Percentiles rank a stretch among this genome's conserved stretches.
Conservation (phyloP, 78 protist species). For the Fonticula alba region DNA sequence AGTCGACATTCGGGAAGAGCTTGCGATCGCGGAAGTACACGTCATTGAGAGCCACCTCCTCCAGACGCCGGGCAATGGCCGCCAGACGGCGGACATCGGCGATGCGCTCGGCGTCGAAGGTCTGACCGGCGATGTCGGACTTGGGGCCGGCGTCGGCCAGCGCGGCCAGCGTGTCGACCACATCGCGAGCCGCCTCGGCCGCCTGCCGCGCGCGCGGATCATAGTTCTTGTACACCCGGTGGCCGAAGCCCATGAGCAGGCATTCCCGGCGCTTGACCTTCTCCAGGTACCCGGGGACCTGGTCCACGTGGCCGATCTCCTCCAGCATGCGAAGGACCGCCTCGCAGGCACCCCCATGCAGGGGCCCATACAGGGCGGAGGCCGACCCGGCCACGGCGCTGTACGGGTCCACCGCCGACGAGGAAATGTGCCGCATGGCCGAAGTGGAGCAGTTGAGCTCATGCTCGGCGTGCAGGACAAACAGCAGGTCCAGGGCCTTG, state of each 20-base stretch:
- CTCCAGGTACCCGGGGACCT: slow-evolving; percentile 18
- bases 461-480: slow-evolving; percentile 25
- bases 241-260: slow-evolving; percentile 58
- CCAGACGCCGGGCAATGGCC: slow-evolving; percentile 40
- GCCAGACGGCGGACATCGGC: slow-evolving; percentile 24
- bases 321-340: slow-evolving; percentile 42
- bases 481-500: no score
- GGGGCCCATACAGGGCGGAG: slow-evolving; percentile 60
- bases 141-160: no score
- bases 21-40: slow-evolving; percentile 41
- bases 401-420: slow-evolving; percentile 36
- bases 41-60: slow-evolving; percentile 33
- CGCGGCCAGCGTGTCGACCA: not conserved
- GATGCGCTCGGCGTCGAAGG: slow-evolving; percentile 6
- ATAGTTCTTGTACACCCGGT: slow-evolving; percentile 52
- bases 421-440: slow-evolving; percentile 36
- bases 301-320: slow-evolving; percentile 42
- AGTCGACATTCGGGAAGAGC: slow-evolving; percentile 61
- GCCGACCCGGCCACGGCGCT: slow-evolving; percentile 34
- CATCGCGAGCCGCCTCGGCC: slow-evolving; percentile 18
- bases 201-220: slow-evolving; percentile 54
- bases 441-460: slow-evolving; percentile 66
- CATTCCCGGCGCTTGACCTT: slow-evolving; percentile 29
- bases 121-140: no score
- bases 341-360: slow-evolving; percentile 65